A percentile compares a stretch with the other conserved stretches of the same genome.
Evolutionary conservation across 2,329 filamentous ascomycete genomes (phyloP).

Genomic region (Fusarium protoensiforme): DNA sequence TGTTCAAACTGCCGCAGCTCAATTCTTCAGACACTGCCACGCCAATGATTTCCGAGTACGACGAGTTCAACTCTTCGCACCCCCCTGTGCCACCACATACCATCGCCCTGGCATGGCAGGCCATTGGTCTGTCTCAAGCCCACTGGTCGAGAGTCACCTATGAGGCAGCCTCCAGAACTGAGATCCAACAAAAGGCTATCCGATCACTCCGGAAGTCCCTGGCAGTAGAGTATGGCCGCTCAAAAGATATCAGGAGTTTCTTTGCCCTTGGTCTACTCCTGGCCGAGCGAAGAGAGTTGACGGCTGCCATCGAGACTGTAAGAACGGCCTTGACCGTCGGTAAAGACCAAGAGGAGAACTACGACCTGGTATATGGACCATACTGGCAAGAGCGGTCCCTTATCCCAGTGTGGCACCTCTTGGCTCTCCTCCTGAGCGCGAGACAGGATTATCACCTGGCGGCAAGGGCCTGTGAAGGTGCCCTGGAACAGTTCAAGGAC

Average conservation of each 20-base stretch:
- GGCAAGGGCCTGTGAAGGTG: constrained; percentile 85
- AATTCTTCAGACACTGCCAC: constrained; percentile 42
- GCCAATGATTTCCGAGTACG: constrained; percentile 45
- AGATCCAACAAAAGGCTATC: constrained; percentile 82
- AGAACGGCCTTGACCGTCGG: constrained; percentile 78
- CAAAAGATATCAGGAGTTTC: constrained; percentile 78
- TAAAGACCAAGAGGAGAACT: constrained; percentile 58
- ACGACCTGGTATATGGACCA: constrained; percentile 57
- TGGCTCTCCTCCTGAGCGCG: constrained; percentile 86
- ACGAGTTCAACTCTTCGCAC: constrained; percentile 49
- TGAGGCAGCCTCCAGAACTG: constrained; percentile 75
- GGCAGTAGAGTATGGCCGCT: constrained; percentile 71
- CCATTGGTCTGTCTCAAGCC: constrained; percentile 86
- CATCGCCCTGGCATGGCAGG: constrained; percentile 80
- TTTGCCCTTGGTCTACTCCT: constrained; percentile 88
- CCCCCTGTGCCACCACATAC: constrained; percentile 66
- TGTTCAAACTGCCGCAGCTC: constrained; percentile 67
- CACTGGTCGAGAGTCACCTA: constrained; percentile 88
- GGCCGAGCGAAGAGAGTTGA: constrained; percentile 85
- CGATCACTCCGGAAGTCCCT: constrained; percentile 79
- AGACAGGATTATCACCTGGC: constrained; percentile 87
- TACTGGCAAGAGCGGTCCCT: constrained; percentile 73
- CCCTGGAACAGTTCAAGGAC: constrained; percentile 88
- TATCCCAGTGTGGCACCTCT: constrained; percentile 90
- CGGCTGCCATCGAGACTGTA: constrained; percentile 82